phyloP scores from a whole-genome alignment of 208 protist genomes.

The Wallacemonas collosoma region DNA sequence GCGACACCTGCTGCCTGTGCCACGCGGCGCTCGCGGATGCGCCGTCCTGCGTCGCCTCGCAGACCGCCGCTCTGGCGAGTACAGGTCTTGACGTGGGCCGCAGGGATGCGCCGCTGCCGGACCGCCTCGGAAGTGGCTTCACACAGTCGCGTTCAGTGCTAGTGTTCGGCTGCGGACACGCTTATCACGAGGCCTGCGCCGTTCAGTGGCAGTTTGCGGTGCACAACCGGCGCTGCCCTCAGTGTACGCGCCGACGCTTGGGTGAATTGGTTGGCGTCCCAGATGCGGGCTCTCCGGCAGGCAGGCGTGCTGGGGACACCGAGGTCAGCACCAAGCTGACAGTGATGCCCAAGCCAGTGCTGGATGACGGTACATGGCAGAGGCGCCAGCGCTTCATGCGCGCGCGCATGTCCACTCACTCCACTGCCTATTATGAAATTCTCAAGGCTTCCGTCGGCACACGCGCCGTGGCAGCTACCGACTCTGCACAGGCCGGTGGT shows the following conservation, averaged over 20 bases:
- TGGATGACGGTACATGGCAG: constrained; percentile 28
- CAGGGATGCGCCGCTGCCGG: no score
- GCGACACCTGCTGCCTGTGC: constrained; percentile 68
- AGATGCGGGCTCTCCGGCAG: not conserved
- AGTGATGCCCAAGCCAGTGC: not conserved
- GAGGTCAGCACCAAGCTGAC: no score
- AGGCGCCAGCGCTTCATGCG: constrained; percentile 32
- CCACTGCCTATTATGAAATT: constrained; percentile 30
- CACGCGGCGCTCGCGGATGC: constrained; percentile 28
- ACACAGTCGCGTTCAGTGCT: constrained; percentile 31
- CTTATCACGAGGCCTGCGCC: constrained; percentile 65
- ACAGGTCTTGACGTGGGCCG: not conserved
- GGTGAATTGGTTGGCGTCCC: not conserved
- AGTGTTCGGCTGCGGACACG: constrained; percentile 80
- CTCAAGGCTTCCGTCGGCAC: constrained; percentile 22
- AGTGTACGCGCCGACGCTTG: not conserved
- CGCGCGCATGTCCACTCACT: constrained; percentile 28
- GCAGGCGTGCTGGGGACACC: no score
- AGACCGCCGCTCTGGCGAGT: not conserved
- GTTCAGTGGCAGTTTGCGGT: constrained; percentile 5
- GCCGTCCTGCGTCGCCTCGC: not conserved
- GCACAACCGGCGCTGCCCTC: not conserved
- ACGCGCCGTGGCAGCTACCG: not conserved
- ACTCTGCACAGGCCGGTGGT: not conserved
- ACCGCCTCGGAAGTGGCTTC: not conserved